These are phyloP conservation scores for Rhodotorula sp. DNA, from an alignment of 1,284 basidiomycete species.

Conservation along the genomic window DNA sequence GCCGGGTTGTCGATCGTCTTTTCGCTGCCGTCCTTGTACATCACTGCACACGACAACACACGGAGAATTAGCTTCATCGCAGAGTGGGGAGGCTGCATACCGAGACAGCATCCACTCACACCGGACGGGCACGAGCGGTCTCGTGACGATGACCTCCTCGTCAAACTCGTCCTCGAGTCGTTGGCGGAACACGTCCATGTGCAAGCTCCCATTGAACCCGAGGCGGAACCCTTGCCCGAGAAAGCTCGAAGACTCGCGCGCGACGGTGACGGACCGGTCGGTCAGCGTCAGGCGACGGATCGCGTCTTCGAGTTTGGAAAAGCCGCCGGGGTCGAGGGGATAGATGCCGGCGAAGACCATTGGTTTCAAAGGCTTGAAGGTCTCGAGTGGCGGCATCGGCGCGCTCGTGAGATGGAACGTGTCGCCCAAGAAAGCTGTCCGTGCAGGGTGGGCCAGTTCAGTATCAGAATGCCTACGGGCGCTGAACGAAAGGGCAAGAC, in stretches of 20 bases:
- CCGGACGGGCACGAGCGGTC: constrained; percentile 90
- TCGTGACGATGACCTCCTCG: constrained; percentile 57
- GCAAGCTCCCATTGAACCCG: constrained; percentile 91
- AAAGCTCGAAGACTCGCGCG: constrained; percentile 87
- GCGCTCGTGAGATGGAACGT: constrained; percentile 79
- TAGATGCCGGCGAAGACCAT: constrained; percentile 98
- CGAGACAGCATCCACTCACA: constrained; percentile 54
- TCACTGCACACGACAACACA: constrained; percentile 56
- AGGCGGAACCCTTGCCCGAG: constrained; percentile 93
- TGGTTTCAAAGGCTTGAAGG: constrained; percentile 86
- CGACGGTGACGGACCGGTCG: constrained; percentile 86
- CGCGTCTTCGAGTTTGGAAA: constrained; percentile 91
- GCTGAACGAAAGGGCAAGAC: background rate
- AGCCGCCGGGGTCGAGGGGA: constrained; percentile 87
- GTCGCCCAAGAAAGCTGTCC: constrained; percentile 82
- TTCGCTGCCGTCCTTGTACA: constrained; percentile 67
- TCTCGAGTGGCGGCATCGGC: constrained; percentile 74
- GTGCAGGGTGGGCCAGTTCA: background rate
- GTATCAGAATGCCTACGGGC: too few relatives aligned
- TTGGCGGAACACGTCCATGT: constrained; percentile 96
- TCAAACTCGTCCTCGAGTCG: constrained; percentile 95
- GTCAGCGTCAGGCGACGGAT: constrained; percentile 82
- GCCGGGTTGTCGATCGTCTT: constrained; percentile 79
- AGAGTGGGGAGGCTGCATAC: too few relatives aligned
- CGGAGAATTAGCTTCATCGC: background rate